Base-by-base conservation (phyloP, 1,284 basidiomycete genomes). In the Ceratobasidium sp. region DNA sequence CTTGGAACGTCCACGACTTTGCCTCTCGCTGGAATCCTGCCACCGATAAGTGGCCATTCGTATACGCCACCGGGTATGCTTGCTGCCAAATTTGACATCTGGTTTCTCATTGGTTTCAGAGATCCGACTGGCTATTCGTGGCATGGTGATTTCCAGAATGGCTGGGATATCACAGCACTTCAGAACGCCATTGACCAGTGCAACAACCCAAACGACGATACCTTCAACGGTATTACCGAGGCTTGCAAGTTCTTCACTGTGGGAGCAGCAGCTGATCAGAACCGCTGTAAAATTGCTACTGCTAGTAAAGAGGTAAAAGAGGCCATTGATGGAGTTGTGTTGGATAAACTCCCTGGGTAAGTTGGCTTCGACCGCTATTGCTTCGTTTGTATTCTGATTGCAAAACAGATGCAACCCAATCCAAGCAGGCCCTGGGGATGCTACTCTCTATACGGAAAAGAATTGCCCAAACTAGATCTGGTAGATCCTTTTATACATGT, bases 121-220 rank as follows among this genome's bases (percentile, higher is more conserved):
- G 84, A 85, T 73, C 78, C 83, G 0, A 84, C 84, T 32, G 84
- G 84, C n/a, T 84, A 81, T 76, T 82, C 82, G 0, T 84, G 82
- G 80, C 84, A 86, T 75, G 85, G 80, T 2, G 85, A 86, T 77
- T 86, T 86, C 77, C 80, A 83, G 76, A 84, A 82, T 62, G 81
- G 82, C 12, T 82, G 81, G 82, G 81, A 48, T 12, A 41, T 43
- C 5, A 36, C 34, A 16, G 55, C 43, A 12, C 72, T 59, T 16
- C 84, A 86, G 76, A 80, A 80, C 46, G 84, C 85, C n/a, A 85
- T 86, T 73, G 82, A 85, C 76, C 75, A 82, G 30, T 87, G 85
- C 78, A 80, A 84, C 75, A 80, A 82, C 67, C 78, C 81, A 23
- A 81, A 79, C 43, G 79, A 82, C 71, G 76, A 79, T 10, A 83